Conservation (phyloP, 2,329 filamentous ascomycete genomes). For the Septoria petroselini region DNA sequence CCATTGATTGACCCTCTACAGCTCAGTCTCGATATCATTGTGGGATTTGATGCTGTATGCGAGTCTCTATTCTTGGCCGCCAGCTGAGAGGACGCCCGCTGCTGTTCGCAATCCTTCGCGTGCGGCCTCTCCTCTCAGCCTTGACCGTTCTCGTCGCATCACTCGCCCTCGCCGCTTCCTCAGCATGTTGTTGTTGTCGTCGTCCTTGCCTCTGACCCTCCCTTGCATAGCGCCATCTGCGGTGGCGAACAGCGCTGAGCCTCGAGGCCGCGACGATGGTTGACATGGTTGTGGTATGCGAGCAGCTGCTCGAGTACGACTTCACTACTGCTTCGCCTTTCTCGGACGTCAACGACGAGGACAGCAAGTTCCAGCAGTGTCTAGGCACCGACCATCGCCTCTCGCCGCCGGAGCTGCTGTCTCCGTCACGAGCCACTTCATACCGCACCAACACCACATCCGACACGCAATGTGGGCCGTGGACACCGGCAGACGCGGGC, state of each 20-base stretch:
- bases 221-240: not conserved
- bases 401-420: no score
- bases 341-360: no score
- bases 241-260: conserved; percentile 8
- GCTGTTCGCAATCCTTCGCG: conserved; percentile 2
- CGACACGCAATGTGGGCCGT: no score
- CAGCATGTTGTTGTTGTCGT: conserved; percentile 10
- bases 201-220: not conserved
- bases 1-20: no score
- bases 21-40: no score
- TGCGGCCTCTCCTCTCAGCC: conserved; percentile 16
- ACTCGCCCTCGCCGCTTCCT: not conserved
- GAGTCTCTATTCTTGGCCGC: not conserved
- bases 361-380: no score
- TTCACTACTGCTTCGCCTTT: not conserved
- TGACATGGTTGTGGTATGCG: not conserved
- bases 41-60: no score
- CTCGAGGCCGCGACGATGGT: conserved; percentile 13
- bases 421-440: no score
- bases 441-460: no score
- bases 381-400: no score
- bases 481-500: no score
- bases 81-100: not conserved
- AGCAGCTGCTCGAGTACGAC: not conserved
- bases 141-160: conserved; percentile 2